Conservation (phyloP, 1,284 basidiomycete genomes). For the Heterobasidion occidentale region DNA sequence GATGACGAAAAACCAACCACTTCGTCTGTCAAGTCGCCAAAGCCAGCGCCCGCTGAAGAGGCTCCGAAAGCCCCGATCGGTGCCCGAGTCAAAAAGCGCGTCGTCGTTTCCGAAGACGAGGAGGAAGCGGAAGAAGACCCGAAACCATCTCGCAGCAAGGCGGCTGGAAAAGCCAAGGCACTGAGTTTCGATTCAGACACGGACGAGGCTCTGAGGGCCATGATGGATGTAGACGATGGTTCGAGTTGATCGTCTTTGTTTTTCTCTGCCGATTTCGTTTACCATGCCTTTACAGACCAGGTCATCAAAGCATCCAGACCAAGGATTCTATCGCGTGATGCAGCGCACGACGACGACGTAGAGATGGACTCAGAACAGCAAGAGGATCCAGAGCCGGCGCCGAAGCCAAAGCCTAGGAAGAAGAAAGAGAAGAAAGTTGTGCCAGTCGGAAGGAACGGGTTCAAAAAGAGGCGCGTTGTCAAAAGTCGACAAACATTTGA, state of each 20-base stretch:
- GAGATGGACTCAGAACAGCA: constrained; percentile 23
- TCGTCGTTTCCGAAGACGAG: constrained; percentile 54
- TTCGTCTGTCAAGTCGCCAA: not conserved
- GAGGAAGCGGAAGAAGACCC: constrained; percentile 30
- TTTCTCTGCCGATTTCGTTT: too few species aligned
- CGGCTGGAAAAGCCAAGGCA: constrained; percentile 19
- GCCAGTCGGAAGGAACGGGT: constrained; percentile 62
- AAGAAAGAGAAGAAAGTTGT: constrained; percentile 59
- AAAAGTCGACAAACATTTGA: constrained; percentile 50
- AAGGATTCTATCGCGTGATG: constrained; percentile 11
- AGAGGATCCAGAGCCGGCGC: constrained; percentile 24
- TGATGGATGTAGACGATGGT: constrained; percentile 79
- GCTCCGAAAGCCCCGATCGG: constrained; percentile 12
- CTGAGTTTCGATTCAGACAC: constrained; percentile 28
- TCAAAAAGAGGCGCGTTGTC: constrained; percentile 60
- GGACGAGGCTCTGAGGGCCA: constrained; percentile 40
- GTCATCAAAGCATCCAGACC: constrained; percentile 9
- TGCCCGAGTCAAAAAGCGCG: constrained; percentile 33
- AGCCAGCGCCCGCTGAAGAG: constrained; percentile 5
- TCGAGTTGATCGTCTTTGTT: not conserved
- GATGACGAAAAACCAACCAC: constrained; percentile 33
- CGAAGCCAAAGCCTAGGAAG: constrained; percentile 43
- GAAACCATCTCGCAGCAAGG: constrained; percentile 8
- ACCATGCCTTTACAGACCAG: constrained; percentile 4
- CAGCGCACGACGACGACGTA: constrained; percentile 16